Percentiles rank a stretch among this genome's conserved stretches.
phyloP scores from a whole-genome alignment of 179 eudicot genomes.

The Patellifolia procumbens region DNA sequence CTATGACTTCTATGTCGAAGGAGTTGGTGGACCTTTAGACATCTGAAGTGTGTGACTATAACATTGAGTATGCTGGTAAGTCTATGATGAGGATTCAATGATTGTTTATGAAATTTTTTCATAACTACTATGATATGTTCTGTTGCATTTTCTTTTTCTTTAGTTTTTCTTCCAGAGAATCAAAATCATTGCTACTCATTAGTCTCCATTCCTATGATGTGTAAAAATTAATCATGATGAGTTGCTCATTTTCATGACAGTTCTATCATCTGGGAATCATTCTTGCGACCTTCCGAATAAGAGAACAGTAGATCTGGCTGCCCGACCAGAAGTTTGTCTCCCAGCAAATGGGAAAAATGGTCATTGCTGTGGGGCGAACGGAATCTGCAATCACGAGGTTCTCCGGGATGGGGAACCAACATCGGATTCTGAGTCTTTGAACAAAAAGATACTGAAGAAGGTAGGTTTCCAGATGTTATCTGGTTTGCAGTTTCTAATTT shows the following conservation, averaged over 20 bases:
- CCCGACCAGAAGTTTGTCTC: constrained; percentile 27
- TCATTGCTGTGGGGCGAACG: constrained; percentile 70
- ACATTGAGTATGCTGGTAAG: background rate
- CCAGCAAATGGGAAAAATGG: constrained; percentile 42
- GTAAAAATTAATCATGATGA: background rate
- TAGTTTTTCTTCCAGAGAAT: background rate
- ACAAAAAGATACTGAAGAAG: constrained; percentile 60
- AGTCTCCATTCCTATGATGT: constrained; percentile 1
- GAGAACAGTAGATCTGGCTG: constrained; percentile 28
- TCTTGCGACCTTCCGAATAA: constrained; percentile 26
- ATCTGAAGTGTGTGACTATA: background rate
- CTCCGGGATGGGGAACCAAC: constrained; percentile 61
- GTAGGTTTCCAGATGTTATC: constrained; percentile 35
- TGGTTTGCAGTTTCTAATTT: background rate
- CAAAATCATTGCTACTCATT: background rate
- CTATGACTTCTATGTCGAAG: constrained; percentile 8
- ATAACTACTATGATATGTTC: background rate
- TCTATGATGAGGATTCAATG: background rate
- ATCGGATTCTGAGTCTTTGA: constrained; percentile 34
- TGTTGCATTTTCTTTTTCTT: background rate
- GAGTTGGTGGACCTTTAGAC: background rate
- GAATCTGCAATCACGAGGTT: constrained; percentile 84
- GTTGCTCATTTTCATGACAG: constrained; percentile 31
- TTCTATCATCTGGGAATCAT: constrained; percentile 33
- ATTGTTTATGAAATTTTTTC: background rate